Percentiles rank a stretch among this genome's conserved stretches.
Conservation (phyloP, 31 red algal species). For the Porphyra umbilicalis region DNA sequence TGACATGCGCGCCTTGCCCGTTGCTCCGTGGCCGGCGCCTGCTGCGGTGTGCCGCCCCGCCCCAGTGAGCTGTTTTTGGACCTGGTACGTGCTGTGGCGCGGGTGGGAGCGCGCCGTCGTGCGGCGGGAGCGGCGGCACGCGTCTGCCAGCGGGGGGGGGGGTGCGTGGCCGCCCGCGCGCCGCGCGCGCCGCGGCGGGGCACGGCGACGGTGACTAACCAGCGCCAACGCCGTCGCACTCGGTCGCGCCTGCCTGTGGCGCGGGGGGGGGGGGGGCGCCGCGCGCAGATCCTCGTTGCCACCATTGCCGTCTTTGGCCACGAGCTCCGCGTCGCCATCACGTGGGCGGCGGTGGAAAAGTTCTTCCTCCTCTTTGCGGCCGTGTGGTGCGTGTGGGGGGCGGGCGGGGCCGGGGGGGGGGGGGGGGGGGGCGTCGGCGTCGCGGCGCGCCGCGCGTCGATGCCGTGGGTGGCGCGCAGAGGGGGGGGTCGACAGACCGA, state of each 20-base stretch:
- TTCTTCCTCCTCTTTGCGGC: neutral
- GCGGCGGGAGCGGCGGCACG: neutral
- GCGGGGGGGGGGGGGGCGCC: neutral
- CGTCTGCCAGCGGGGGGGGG: neutral
- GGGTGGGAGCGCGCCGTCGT: neutral
- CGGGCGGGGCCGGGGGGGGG: no score
- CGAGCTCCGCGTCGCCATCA: neutral
- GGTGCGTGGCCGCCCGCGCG: no score
- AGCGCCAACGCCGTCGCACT: no score
- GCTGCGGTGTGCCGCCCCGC: no score
- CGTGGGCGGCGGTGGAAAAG: neutral
- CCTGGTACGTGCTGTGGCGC: neutral
- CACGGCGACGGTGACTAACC: no score
- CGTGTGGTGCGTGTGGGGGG: neutral
- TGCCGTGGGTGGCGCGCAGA: neutral
- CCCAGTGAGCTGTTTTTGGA: neutral
- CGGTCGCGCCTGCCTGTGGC: no score
- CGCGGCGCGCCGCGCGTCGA: no score
- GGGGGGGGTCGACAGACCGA: no score
- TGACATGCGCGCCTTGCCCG: no score
- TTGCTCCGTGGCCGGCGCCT: no score
- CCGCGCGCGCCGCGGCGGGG: no score
- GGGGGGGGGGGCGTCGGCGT: neutral
- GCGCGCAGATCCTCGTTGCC: neutral
- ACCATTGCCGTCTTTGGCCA: neutral